These are phyloP conservation scores for Symbiotaphrina buchneri DNA, from an alignment of 495 filamentous ascomycete species.

Conservation along the genomic window DNA sequence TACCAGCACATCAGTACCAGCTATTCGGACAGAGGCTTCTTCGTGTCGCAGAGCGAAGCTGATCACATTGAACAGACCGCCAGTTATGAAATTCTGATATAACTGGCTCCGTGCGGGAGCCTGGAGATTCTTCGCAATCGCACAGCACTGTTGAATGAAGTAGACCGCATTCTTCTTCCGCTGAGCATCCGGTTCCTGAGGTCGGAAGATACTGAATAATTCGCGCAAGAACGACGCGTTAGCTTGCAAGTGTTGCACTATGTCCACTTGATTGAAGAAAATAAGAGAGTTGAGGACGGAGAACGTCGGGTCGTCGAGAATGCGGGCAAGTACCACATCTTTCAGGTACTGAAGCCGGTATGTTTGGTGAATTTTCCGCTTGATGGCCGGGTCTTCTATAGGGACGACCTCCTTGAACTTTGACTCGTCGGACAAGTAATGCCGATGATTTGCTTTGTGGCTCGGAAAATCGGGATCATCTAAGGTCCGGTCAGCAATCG, in stretches of 20 bases:
- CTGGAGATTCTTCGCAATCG: constrained; percentile 86
- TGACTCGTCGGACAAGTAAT: constrained; percentile 71
- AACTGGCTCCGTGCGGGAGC: constrained; percentile 53
- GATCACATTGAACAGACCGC: constrained; percentile 76
- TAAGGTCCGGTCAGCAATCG: constrained; percentile 10
- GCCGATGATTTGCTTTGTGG: constrained; percentile 92
- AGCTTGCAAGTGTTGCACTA: constrained; percentile 73
- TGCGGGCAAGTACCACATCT: constrained; percentile 88
- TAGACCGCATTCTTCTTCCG: constrained; percentile 85
- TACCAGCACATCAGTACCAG: constrained; percentile 82
- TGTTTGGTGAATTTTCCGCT: constrained; percentile 83
- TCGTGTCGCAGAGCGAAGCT: constrained; percentile 71
- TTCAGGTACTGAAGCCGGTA: constrained; percentile 97
- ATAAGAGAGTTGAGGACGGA: constrained; percentile 94
- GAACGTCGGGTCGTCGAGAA: constrained; percentile 93
- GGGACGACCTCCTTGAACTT: constrained; percentile 91
- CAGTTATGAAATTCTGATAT: constrained; percentile 71
- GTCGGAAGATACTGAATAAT: constrained; percentile 72
- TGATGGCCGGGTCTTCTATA: constrained; percentile 59
- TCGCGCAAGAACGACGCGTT: constrained; percentile 62
- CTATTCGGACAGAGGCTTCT: constrained; percentile 70
- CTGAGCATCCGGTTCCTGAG: constrained; percentile 33
- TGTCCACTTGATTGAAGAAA: constrained; percentile 97
- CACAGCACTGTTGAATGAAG: constrained; percentile 92
- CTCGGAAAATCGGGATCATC: constrained; percentile 97